phyloP scores from a whole-genome alignment of 2,329 filamentous ascomycete species.

The Neonectria coccinea region DNA sequence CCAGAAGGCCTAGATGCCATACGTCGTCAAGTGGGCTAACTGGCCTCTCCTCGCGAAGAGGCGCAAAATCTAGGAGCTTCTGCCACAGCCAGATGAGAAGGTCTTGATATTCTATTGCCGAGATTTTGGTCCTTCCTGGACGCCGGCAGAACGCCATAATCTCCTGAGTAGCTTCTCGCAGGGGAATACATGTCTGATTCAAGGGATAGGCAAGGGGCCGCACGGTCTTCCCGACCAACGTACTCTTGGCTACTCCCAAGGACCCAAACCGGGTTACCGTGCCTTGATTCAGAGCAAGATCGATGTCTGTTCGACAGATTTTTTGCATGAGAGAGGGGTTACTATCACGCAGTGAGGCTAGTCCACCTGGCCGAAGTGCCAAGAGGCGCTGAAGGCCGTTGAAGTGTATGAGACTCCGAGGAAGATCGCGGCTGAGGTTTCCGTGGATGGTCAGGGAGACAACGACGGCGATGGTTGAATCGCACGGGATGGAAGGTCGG shows the following conservation, averaged over 20 bases:
- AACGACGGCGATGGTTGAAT: constrained; percentile 38
- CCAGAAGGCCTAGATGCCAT: constrained; percentile 27
- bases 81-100: constrained; percentile 33
- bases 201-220: constrained; percentile 16
- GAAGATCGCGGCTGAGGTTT: constrained; percentile 26
- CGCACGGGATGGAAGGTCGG: constrained; percentile 11
- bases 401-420: constrained; percentile 29
- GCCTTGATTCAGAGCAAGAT: constrained; percentile 21
- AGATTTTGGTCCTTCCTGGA: constrained; percentile 22
- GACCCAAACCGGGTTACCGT: constrained; percentile 31
- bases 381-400: constrained; percentile 28
- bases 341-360: constrained; percentile 18
- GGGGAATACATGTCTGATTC: constrained; percentile 15
- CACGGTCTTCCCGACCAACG: not conserved
- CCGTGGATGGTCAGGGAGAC: constrained; percentile 36
- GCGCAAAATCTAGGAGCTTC: constrained; percentile 30
- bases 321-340: constrained; percentile 33
- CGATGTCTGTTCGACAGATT: constrained; percentile 33
- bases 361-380: constrained; percentile 9
- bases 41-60: constrained; percentile 19
- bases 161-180: constrained; percentile 20
- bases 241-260: constrained; percentile 13
- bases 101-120: constrained; percentile 31
- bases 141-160: constrained; percentile 24
- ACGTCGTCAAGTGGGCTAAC: constrained; percentile 27